A percentile compares a stretch with the other conserved stretches of the same genome.
Evolutionary conservation across 1,284 basidiomycete species (phyloP).

Genomic region (Sporisorium sorghi): DNA sequence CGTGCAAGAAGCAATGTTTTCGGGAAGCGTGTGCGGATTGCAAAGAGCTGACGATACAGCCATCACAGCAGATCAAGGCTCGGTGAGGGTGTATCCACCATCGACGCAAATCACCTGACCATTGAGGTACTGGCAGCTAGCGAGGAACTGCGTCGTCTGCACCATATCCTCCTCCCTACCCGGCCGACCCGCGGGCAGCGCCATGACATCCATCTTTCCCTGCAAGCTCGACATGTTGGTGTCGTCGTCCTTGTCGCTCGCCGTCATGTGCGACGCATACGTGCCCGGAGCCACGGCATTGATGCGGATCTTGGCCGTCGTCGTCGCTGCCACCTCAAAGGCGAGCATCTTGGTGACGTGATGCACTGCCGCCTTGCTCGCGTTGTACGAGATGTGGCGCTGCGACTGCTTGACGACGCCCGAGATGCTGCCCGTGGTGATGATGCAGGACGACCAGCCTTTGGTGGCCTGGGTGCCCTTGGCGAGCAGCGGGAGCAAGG

Average conservation of each 20-base stretch:
- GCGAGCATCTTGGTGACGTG: conserved; percentile 53
- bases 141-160: conserved; percentile 43
- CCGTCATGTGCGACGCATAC: conserved; percentile 57
- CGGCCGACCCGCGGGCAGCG: conserved; percentile 54
- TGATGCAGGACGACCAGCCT: conserved; percentile 41
- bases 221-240: conserved; percentile 48
- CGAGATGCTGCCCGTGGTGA: conserved; percentile 47
- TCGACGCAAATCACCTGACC: conserved; percentile 52
- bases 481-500: conserved; percentile 52
- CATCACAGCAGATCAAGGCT: conserved; percentile 28
- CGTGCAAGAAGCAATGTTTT: background rate
- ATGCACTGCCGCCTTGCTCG: conserved; percentile 53
- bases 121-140: conserved; percentile 50
- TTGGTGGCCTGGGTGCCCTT: conserved; percentile 44
- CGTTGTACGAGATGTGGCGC: conserved; percentile 57
- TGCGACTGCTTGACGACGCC: conserved; percentile 54
- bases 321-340: conserved; percentile 44
- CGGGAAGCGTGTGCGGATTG: background rate
- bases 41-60: background rate
- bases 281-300: conserved; percentile 61
- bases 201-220: conserved; percentile 46
- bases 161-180: conserved; percentile 64
- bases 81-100: conserved; percentile 56
- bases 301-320: conserved; percentile 53
- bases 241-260: conserved; percentile 35